Evolutionary conservation across 305 asterid species (phyloP).

Genomic region (Euphrasia arctica): DNA sequence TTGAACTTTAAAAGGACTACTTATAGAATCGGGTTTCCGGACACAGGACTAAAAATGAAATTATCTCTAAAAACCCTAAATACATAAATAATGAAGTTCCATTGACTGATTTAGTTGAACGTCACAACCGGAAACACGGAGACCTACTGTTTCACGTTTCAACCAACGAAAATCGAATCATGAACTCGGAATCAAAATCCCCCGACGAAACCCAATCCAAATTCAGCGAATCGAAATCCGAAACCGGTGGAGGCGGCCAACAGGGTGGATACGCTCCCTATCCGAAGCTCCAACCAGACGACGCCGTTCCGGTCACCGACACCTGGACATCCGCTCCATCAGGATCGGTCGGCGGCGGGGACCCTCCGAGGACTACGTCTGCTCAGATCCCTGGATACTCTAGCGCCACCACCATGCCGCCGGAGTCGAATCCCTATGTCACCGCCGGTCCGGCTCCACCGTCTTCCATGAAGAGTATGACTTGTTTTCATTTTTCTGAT

Average conservation of each 20-base stretch:
- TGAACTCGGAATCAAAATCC: constrained; percentile 30
- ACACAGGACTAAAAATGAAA: too few relatives aligned
- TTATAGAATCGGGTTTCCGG: too few relatives aligned
- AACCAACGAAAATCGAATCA: not conserved
- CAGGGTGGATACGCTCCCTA: constrained; percentile 63
- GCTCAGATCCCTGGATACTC: constrained; percentile 33
- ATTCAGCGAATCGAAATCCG: constrained; percentile 26
- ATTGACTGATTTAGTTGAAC: too few relatives aligned
- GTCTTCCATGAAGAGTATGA: constrained; percentile 55
- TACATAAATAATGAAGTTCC: too few relatives aligned
- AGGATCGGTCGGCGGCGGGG: constrained; percentile 26
- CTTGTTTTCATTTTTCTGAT: not conserved
- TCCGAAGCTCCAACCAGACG: constrained; percentile 70
- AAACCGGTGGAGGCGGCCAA: constrained; percentile 13
- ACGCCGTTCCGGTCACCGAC: constrained; percentile 56
- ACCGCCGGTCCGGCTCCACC: constrained; percentile 50
- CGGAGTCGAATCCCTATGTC: constrained; percentile 80
- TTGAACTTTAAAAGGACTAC: too few relatives aligned
- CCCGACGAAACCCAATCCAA: constrained; percentile 24
- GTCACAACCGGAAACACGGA: too few relatives aligned
- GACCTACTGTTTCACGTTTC: too few relatives aligned
- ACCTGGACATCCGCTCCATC: constrained; percentile 53
- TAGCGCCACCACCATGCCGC: constrained; percentile 64
- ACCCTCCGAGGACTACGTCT: constrained; percentile 26
- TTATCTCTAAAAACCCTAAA: too few relatives aligned